Percentiles rank a stretch among this genome's conserved stretches.
Conservation (phyloP, 192 early-diverging fungal species). For the Piromyces sp. region DNA sequence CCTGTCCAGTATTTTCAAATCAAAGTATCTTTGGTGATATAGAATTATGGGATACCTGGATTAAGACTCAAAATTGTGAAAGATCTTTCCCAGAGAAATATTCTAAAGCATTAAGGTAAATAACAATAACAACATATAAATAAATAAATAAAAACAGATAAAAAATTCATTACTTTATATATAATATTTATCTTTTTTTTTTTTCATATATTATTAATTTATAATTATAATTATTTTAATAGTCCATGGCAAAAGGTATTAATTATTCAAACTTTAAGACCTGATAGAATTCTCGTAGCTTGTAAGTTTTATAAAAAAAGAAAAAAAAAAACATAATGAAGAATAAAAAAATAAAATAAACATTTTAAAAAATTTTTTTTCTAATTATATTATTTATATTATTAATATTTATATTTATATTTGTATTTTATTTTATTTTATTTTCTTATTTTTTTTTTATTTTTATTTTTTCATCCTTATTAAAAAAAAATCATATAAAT, state of each 20-base stretch:
- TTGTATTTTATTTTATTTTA: slow-evolving; percentile 2
- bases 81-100: neutral
- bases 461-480: slow-evolving; percentile 16
- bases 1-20: neutral
- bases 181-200: neutral
- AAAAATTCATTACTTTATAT: too few species aligned
- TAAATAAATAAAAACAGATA: too few species aligned
- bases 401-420: neutral
- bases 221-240: neutral
- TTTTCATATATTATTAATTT: neutral
- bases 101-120: neutral
- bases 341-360: too few species aligned
- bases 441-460: slow-evolving; percentile 14
- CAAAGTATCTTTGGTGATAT: neutral
- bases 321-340: too few species aligned
- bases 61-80: neutral
- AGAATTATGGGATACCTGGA: neutral
- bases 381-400: neutral
- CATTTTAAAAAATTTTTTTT: neutral
- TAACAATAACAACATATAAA: too few species aligned
- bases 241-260: slow-evolving; percentile 32
- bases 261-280: slow-evolving; percentile 25
- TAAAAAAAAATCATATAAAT: slow-evolving; percentile 2
- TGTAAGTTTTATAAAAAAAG: too few species aligned
- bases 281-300: slow-evolving; percentile 29